phyloP scores from a whole-genome alignment of 2,329 filamentous ascomycete species.

The Cordyceps militaris region DNA sequence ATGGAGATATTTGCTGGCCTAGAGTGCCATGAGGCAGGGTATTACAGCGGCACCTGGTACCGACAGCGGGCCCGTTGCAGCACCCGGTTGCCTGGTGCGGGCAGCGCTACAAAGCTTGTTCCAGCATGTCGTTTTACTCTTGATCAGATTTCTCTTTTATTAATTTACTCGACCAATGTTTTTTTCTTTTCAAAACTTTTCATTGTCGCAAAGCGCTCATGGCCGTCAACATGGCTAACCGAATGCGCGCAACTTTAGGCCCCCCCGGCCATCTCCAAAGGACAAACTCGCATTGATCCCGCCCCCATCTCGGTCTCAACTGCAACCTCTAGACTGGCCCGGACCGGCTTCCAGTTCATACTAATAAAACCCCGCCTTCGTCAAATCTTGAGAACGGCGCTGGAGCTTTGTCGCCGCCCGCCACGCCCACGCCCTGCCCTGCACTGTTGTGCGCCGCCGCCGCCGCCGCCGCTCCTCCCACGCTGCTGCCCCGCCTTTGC shows the following conservation, averaged over 20 bases:
- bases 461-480: too few species aligned
- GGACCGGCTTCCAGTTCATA: not conserved
- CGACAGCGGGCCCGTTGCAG: not conserved
- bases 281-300: not conserved
- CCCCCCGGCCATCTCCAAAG: not conserved
- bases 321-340: not conserved
- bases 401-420: not conserved
- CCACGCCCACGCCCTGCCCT: not conserved
- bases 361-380: not conserved
- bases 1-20: not conserved
- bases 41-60: not conserved
- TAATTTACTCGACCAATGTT: not conserved
- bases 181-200: not conserved
- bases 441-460: not conserved
- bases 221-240: not conserved
- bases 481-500: slow-evolving; percentile 6
- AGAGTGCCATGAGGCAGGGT: not conserved
- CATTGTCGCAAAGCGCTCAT: not conserved
- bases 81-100: not conserved
- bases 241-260: not conserved
- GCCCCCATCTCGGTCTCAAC: not conserved
- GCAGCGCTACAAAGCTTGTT: not conserved
- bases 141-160: not conserved
- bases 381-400: not conserved
- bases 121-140: not conserved